Evolutionary conservation across 2,329 filamentous ascomycete genomes (phyloP).

Genomic region (Cryphonectria carpinicola): DNA sequence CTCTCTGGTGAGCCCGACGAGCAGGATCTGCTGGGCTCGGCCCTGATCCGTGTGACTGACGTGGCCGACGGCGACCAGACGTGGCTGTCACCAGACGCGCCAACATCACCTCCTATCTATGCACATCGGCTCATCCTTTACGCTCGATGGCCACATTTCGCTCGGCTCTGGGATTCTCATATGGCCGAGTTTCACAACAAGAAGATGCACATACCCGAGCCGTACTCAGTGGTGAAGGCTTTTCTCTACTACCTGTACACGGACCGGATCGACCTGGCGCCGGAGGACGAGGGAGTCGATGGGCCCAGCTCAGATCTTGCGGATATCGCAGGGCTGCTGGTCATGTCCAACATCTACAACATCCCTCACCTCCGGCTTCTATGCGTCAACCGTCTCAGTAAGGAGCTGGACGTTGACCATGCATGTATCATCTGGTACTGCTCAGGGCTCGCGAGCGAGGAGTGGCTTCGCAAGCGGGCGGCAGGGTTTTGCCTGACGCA

Average conservation of each 20-base stretch:
- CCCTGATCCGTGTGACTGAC: slow-evolving; percentile 51
- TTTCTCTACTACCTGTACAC: slow-evolving; percentile 98
- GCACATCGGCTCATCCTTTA: slow-evolving; percentile 95
- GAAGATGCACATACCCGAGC: slow-evolving; percentile 97
- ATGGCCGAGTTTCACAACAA: slow-evolving; percentile 98
- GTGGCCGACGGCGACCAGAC: slow-evolving; percentile 47
- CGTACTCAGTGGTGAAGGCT: slow-evolving; percentile 89
- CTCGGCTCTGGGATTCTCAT: slow-evolving; percentile 85
- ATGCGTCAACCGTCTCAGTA: slow-evolving; percentile 86
- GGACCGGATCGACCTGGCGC: slow-evolving; percentile 73
- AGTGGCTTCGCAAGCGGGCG: slow-evolving; percentile 89
- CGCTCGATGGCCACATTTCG: slow-evolving; percentile 96
- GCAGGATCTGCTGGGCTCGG: slow-evolving; percentile 62
- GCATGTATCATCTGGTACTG: slow-evolving; percentile 97
- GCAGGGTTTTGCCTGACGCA: slow-evolving; percentile 88
- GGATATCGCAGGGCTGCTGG: slow-evolving; percentile 90
- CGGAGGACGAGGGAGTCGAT: slow-evolving; percentile 52
- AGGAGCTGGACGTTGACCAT: slow-evolving; percentile 91
- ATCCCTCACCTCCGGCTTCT: slow-evolving; percentile 90
- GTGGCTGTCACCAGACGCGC: slow-evolving; percentile 64
- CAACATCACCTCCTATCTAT: slow-evolving; percentile 82
- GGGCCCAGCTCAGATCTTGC: slow-evolving; percentile 77
- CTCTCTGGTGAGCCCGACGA: slow-evolving; percentile 77
- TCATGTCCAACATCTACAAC: slow-evolving; percentile 98
- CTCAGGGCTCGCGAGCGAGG: slow-evolving; percentile 85